Evolutionary conservation across 192 early-diverging fungal genomes (phyloP), one percentile per base, ranked within the genome.

Genomic region (Podila horticola): DNA sequence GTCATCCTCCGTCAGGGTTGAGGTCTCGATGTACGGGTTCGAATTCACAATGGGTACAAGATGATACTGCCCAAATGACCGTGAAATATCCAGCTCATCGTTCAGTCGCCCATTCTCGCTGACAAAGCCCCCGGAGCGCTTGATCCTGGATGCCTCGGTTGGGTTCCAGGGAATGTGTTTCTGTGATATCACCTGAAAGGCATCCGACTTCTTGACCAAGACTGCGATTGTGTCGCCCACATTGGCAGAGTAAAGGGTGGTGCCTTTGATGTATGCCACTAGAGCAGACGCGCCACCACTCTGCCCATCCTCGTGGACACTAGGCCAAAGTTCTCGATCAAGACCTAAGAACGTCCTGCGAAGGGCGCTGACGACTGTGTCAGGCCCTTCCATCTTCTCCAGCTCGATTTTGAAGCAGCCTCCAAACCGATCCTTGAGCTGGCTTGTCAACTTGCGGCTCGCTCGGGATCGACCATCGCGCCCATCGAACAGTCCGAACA

Each of bases 401-500:
- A 97, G 86, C 79, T 97, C 94, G 2, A 88, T 87, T 36, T 87
- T 91, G 58, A 97, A 89, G 66, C 87, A 86, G 30, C 83, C 82
- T 12, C 87, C 84, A 50, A 95, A 89, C 65, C 86, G 83, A 71
- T 95, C 94, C 72, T 92, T 92, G 38, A 96, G 82, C 41, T 94
- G 91, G 59, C 89, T 91, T 5, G 90, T 88, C 36, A 91, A 85
- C 51, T 82, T 84, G 58, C 84, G 82, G 22, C 52, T 68, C 2
- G 77, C 64, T 12, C 85, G 83, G 26, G 89, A 86, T 29, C 64
- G 60, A 71, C 92, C 82, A 58, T 88, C 38, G 28, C 88, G 83
- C 22, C 93, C 93, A 69, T 97, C 94, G 83, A 96, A 97, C 15
- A 97, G 71, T 11, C 93, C 96, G 88, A 97, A 96, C 2, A 97